Evolutionary conservation across 306 rosid species (phyloP).

Genomic region (Ochetophila trinervis): DNA sequence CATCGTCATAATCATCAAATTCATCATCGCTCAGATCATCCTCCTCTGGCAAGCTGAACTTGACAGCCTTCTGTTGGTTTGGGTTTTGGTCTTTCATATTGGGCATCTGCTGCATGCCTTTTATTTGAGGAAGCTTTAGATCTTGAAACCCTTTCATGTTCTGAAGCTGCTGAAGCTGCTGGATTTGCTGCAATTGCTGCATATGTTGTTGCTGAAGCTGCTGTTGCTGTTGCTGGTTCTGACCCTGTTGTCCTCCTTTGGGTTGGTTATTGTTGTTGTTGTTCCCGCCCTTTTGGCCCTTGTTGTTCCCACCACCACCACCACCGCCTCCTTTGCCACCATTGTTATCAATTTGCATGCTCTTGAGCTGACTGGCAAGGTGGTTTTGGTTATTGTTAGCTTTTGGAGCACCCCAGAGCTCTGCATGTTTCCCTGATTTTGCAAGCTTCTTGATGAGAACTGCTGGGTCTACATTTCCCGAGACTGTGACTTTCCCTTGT

Average conservation of each 20-base stretch:
- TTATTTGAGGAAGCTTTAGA: slow-evolving; percentile 67
- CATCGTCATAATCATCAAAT: slow-evolving; percentile 29
- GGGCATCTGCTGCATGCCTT: slow-evolving; percentile 43
- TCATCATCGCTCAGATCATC: slow-evolving; percentile 52
- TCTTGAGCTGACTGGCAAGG: slow-evolving; percentile 54
- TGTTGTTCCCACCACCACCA: slow-evolving; percentile 42
- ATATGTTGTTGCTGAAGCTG: slow-evolving; percentile 13
- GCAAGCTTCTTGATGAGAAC: slow-evolving; percentile 80
- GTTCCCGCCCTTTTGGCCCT: slow-evolving; percentile 46
- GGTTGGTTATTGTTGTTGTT: slow-evolving; percentile 31
- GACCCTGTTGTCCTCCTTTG: slow-evolving; percentile 45
- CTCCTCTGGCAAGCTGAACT: slow-evolving; percentile 48
- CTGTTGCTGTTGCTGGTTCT: slow-evolving; percentile 25
- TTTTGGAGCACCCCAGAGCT: slow-evolving; percentile 69
- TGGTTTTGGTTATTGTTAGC: slow-evolving; percentile 44
- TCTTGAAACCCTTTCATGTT: slow-evolving; percentile 74
- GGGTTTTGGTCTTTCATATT: slow-evolving; percentile 37
- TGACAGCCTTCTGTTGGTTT: slow-evolving; percentile 51
- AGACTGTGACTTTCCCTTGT: slow-evolving; percentile 84
- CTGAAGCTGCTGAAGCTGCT: slow-evolving; percentile 43
- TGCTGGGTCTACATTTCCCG: slow-evolving; percentile 82
- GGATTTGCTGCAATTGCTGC: slow-evolving; percentile 11
- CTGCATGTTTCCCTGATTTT: slow-evolving; percentile 91
- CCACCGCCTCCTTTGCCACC: slow-evolving; percentile 48
- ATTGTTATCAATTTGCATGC: slow-evolving; percentile 58